phyloP scores from a whole-genome alignment of 1,284 basidiomycete genomes.

The Cryptococcus depauperatus region DNA sequence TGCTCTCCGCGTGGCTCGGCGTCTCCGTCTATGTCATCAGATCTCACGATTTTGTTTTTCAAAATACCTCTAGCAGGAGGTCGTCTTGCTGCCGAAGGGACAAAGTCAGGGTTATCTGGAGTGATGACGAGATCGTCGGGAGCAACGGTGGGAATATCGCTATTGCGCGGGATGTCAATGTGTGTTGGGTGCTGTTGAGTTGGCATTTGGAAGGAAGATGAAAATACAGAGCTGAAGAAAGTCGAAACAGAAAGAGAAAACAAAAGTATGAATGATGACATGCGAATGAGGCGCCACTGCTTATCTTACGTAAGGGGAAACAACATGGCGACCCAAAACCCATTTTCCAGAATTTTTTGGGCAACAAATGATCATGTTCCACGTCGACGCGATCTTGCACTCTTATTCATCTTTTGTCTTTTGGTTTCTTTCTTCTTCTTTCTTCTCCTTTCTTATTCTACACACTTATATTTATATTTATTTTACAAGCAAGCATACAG shows the following conservation, averaged over 20 bases:
- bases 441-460: conserved; percentile 1
- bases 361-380: too few species aligned
- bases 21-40: conserved; percentile 9
- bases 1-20: conserved; percentile 7
- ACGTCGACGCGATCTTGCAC: conserved; percentile 3
- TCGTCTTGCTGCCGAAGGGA: conserved; percentile 24
- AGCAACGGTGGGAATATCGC: conserved; percentile 1
- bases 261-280: too few species aligned
- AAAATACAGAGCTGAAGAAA: too few species aligned
- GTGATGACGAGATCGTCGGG: conserved; percentile 10
- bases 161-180: conserved; percentile 29
- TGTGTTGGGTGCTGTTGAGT: conserved; percentile 31
- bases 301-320: conserved; percentile 1
- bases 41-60: conserved; percentile 34
- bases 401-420: not conserved
- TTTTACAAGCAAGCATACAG: too few species aligned
- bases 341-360: too few species aligned
- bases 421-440: not conserved
- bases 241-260: conserved; percentile 1
- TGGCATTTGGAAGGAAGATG: too few species aligned
- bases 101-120: conserved; percentile 3
- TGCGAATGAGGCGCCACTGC: not conserved
- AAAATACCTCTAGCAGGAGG: conserved; percentile 39
- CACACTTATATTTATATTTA: not conserved
- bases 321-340: too few species aligned